Evolutionary conservation across 352 stramenopile genomes (phyloP).

Genomic region (Poterioochromonas sp.): DNA sequence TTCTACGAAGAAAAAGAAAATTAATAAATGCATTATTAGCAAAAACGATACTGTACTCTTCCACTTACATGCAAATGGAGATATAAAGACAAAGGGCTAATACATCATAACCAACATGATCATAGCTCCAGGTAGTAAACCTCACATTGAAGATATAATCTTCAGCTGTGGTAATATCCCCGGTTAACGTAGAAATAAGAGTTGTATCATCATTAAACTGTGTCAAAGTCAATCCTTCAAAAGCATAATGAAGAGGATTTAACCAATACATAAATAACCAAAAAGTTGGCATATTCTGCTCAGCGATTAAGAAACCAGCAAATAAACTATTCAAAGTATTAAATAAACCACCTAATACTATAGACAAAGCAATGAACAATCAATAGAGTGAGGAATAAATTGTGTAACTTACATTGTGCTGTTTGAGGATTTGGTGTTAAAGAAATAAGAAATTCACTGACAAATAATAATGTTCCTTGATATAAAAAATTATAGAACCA

Average conservation of each 20-base stretch:
- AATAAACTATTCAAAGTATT: conserved; percentile 41
- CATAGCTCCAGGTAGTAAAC: conserved; percentile 27
- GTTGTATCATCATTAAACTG: conserved; percentile 47
- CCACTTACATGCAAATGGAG: background rate
- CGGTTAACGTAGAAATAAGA: conserved; percentile 32
- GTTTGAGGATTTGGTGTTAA: background rate
- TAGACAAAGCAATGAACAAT: conserved; percentile 59
- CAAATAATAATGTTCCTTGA: conserved; percentile 47
- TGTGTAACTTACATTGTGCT: background rate
- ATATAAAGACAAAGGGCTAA: conserved; percentile 44
- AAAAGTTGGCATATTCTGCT: conserved; percentile 43
- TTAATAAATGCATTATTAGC: background rate
- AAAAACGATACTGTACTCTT: no score
- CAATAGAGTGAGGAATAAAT: no score
- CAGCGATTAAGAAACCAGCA: conserved; percentile 41
- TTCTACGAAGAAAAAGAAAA: background rate
- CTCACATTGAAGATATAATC: background rate
- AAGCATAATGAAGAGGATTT: conserved; percentile 56
- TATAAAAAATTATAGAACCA: conserved; percentile 50
- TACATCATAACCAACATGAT: conserved; percentile 26
- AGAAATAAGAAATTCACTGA: conserved; percentile 26
- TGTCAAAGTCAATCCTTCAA: conserved; percentile 54
- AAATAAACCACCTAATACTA: conserved; percentile 48
- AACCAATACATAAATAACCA: conserved; percentile 53
- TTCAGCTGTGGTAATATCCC: conserved; percentile 22